Evolutionary conservation across 164 flowering plant species (phyloP), one percentile per base, ranked within the genome.

Genomic region (Aristolochia contorta): DNA sequence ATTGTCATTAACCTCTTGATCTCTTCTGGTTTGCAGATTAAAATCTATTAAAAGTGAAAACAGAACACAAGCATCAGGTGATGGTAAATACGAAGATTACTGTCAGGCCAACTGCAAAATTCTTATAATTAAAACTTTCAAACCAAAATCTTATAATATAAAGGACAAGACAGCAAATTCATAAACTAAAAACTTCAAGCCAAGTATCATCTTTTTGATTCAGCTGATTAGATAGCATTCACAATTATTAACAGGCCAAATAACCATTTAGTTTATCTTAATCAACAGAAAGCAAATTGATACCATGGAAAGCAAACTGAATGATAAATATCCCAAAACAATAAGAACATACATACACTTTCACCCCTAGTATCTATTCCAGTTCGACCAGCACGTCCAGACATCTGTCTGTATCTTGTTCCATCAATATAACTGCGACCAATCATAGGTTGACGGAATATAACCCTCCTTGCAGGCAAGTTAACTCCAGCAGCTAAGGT

Each of bases 351-450:
- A 69, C 97, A 59, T 86, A 93, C 99, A 82, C 99, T 93, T 85
- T 93, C 97, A 54, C 99, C 97, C 75, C 81, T 84, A 9, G 97
- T 82, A 78, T 93, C 99, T 63, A 93, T 93, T 67, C 99, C 99
- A 72, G 97, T 93, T 50, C 97, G 88, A 59, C 99, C 99, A 65
- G 97, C 99, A 60, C 99, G 86, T 69, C 97, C 99, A 73, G 99
- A 80, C 97, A 93, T 93, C 75, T 90, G 99, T 63, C 59, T 79
- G 69, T 93, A 93, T 80, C 96, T 81, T 54, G 88, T 86, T 46
- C 97, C 97, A 76, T 93, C 99, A 74, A 93, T 73, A 70, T 86
- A 93, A 70, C 90, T 96, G 73, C 92, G 87, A 47, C 99, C 99
- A 75, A 93, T 84, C 64, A 84, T 83, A 33, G 99, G 96, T 74